phyloP scores from a whole-genome alignment of 176 grass and related monocot genomes.

The Lolium multiflorum region DNA sequence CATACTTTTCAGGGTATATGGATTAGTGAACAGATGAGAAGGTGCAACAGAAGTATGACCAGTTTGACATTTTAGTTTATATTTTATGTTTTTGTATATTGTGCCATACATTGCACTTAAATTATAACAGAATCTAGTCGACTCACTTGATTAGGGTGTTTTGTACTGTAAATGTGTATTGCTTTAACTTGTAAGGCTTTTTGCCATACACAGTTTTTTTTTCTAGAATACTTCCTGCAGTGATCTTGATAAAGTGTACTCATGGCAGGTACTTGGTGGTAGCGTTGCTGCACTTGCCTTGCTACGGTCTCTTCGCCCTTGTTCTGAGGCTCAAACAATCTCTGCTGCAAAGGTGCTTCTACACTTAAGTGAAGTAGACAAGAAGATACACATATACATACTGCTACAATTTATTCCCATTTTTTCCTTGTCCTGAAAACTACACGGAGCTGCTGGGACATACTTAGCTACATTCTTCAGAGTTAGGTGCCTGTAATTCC shows the following conservation, averaged over 20 bases:
- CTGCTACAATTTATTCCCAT: background rate
- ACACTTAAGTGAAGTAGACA: conserved; percentile 48
- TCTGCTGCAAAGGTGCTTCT: conserved; percentile 70
- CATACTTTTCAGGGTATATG: background rate
- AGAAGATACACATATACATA: background rate
- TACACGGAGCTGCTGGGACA: background rate
- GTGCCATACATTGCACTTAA: background rate
- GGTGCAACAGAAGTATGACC: background rate
- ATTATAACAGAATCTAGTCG: background rate
- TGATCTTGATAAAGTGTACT: background rate
- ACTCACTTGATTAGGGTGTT: background rate
- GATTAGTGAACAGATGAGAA: background rate
- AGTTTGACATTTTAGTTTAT: background rate
- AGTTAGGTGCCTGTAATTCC: background rate
- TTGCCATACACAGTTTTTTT: background rate
- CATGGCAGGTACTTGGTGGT: conserved; percentile 74
- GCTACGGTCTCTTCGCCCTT: conserved; percentile 69
- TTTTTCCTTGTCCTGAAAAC: background rate
- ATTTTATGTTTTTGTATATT: background rate
- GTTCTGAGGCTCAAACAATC: conserved; percentile 67
- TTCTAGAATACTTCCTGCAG: no score
- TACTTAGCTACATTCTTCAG: background rate
- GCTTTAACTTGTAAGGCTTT: background rate
- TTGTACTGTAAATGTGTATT: background rate
- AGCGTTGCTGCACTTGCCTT: conserved; percentile 85